These are phyloP conservation scores for Fusarium continuum DNA, from an alignment of 2,329 filamentous ascomycete genomes.

Conservation along the genomic window DNA sequence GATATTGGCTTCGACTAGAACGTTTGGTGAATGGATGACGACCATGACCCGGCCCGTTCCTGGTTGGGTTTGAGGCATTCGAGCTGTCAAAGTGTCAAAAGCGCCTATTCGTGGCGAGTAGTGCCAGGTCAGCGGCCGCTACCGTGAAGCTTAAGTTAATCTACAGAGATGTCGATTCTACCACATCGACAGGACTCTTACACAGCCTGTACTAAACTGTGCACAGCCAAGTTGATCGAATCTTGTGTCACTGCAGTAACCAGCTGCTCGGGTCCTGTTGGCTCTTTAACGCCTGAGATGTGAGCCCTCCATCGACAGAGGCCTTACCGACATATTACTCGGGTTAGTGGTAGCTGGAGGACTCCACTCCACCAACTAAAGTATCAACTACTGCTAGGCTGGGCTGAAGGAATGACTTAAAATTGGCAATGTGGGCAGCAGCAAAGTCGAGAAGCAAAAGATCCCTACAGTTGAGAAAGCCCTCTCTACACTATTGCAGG, in stretches of 20 bases:
- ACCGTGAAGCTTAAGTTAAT: constrained; percentile 12
- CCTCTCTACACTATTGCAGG: too few relatives aligned
- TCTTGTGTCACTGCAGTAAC: constrained; percentile 5
- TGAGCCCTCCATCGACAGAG: constrained; percentile 26
- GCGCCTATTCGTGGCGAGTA: background rate
- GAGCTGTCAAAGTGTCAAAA: constrained; percentile 23
- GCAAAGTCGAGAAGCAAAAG: background rate
- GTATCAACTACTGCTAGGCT: constrained; percentile 1
- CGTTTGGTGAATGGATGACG: background rate
- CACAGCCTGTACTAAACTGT: background rate
- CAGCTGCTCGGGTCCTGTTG: constrained; percentile 15
- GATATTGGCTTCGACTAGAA: background rate
- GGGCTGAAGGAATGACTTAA: background rate
- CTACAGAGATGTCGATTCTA: background rate
- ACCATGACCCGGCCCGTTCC: constrained; percentile 27
- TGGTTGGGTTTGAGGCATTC: constrained; percentile 14
- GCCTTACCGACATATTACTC: background rate
- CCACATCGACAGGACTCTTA: background rate
- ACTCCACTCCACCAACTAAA: constrained; percentile 16
- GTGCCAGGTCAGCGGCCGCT: background rate
- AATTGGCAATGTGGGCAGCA: background rate
- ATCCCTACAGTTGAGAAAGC: background rate
- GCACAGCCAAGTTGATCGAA: background rate
- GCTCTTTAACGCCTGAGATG: constrained; percentile 20
- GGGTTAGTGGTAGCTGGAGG: background rate